Evolutionary conservation across 108 stramenopile genomes (phyloP).

Genomic region (Aurantiochytrium sp.): DNA sequence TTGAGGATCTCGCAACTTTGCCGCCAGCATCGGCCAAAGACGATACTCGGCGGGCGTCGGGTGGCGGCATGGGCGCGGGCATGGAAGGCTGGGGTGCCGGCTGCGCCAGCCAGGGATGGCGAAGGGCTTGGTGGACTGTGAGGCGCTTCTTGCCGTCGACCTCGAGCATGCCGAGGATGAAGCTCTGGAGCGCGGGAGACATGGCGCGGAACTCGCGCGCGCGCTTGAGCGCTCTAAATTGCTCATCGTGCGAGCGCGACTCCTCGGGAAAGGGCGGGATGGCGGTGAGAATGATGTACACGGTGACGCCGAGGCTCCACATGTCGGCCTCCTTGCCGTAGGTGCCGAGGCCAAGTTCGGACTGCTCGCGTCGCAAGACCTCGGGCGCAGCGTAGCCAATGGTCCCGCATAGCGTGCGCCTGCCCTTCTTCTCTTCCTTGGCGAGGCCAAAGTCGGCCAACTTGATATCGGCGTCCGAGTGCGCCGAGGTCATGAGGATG

Average conservation of each 20-base stretch:
- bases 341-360: background rate
- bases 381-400: conserved; percentile 31
- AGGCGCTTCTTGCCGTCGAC: conserved; percentile 26
- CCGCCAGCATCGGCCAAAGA: too few relatives aligned
- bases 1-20: background rate
- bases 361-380: background rate
- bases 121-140: conserved; percentile 9
- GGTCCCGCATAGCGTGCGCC: conserved; percentile 14
- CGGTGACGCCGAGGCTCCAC: conserved; percentile 34
- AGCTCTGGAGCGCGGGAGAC: background rate
- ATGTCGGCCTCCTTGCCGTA: conserved; percentile 37
- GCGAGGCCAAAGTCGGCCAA: conserved; percentile 42
- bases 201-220: background rate
- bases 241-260: background rate
- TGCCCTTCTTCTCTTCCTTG: background rate
- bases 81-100: background rate
- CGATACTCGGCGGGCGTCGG: too few relatives aligned
- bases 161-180: conserved; percentile 26
- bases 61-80: background rate
- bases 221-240: background rate
- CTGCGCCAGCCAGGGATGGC: conserved; percentile 28
- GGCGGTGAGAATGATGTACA: conserved; percentile 1
- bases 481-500: background rate
- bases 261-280: background rate
- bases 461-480: conserved; percentile 33